These are phyloP conservation scores for Petunia hybrid DNA, from an alignment of 305 asterid genomes.

Conservation along the genomic window DNA sequence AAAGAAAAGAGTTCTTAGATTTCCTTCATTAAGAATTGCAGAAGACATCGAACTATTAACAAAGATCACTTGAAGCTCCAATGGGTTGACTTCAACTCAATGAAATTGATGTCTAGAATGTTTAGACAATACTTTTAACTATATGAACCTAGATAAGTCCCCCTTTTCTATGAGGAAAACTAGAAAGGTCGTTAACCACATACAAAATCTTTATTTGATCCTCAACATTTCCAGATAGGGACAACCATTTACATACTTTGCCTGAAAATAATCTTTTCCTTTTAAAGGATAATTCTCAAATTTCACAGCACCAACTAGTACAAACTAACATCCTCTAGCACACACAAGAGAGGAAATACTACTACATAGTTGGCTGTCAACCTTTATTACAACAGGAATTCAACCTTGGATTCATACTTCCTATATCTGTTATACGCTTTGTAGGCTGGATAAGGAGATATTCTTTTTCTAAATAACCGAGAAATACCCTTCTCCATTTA, in stretches of 20 bases:
- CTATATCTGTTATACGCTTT: neutral
- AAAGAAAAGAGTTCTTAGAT: slow-evolving; percentile 6
- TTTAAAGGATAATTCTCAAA: neutral
- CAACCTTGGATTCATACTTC: neutral
- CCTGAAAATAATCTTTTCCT: neutral
- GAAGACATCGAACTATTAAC: neutral
- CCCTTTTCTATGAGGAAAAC: no score
- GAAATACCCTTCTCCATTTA: no score
- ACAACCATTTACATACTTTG: neutral
- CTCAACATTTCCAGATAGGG: neutral
- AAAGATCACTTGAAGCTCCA: neutral
- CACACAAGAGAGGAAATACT: neutral
- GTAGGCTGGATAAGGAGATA: neutral
- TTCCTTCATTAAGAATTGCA: neutral
- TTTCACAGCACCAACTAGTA: neutral
- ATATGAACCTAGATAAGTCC: no score
- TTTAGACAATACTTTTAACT: neutral
- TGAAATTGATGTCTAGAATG: neutral
- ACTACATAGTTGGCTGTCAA: neutral
- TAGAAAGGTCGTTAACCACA: neutral
- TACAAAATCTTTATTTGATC: slow-evolving; percentile 1
- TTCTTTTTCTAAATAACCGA: no score
- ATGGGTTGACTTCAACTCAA: slow-evolving; percentile 6
- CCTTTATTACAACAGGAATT: neutral
- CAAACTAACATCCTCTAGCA: neutral